phyloP scores from a whole-genome alignment of 352 stramenopile species.

The Bremia lactucae region DNA sequence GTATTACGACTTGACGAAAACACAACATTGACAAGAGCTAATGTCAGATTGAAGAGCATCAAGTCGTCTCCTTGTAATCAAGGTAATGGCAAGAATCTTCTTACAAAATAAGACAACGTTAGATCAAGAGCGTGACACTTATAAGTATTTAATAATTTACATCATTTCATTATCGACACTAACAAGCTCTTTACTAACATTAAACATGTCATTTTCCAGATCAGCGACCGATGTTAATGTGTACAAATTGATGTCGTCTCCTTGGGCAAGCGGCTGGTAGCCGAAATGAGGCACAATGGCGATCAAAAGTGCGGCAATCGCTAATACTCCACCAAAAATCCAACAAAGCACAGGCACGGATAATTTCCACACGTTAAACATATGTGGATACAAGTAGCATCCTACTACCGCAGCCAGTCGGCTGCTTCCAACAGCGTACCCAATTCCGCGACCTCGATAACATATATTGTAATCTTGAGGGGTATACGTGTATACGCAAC shows the following conservation, averaged over 20 bases:
- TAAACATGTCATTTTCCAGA: constrained; percentile 8
- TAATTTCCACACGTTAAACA: constrained; percentile 28
- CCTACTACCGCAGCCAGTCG: constrained; percentile 14
- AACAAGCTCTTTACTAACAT: too few species aligned
- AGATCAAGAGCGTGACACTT: too few species aligned
- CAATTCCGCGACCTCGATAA: constrained; percentile 17
- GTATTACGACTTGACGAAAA: too few species aligned
- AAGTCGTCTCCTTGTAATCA: too few species aligned
- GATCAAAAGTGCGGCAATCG: constrained; percentile 1
- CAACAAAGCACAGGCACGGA: constrained; percentile 14
- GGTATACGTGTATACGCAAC: constrained; percentile 16
- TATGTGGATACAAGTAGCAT: constrained; percentile 19
- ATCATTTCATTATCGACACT: too few species aligned
- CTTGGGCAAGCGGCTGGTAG: constrained; percentile 5
- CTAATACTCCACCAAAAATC: constrained; percentile 16
- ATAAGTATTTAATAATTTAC: too few species aligned
- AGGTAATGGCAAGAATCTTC: too few species aligned
- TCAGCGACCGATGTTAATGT: constrained; percentile 2
- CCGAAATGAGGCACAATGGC: constrained; percentile 7
- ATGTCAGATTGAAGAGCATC: too few species aligned
- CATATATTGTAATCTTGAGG: constrained; percentile 5
- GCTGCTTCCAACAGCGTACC: constrained; percentile 17
- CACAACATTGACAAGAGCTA: too few species aligned
- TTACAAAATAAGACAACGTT: too few species aligned
- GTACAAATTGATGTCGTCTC: background rate